Conservation (phyloP, 1,284 basidiomycete species). For the Fomitopsis pinicola region DNA sequence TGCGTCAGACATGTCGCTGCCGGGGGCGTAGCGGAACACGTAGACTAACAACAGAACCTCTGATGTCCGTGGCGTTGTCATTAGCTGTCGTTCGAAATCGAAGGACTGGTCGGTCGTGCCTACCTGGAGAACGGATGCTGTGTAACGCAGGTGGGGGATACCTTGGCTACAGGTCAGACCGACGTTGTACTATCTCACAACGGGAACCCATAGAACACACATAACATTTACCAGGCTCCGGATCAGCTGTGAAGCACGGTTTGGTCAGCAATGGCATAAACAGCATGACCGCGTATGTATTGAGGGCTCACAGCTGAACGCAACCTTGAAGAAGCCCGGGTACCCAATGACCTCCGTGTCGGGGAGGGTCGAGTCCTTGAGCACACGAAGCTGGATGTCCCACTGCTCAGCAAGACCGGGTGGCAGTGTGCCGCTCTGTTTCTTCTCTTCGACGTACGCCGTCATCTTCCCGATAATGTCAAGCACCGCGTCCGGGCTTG, state of each 20-base stretch:
- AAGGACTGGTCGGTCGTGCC: not conserved
- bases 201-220: not conserved
- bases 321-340: conserved; percentile 4
- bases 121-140: conserved; percentile 14
- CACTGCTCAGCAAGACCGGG: conserved; percentile 15
- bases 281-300: too few species aligned
- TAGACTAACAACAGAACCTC: conserved; percentile 8
- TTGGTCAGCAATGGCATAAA: not conserved
- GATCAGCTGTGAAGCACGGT: conserved; percentile 11
- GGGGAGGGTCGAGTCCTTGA: conserved; percentile 6
- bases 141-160: not conserved
- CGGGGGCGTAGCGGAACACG: not conserved
- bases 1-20: not conserved
- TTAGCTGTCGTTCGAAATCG: not conserved
- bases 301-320: conserved; percentile 5
- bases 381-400: conserved; percentile 10
- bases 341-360: conserved; percentile 9
- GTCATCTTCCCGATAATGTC: not conserved
- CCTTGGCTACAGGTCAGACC: not conserved
- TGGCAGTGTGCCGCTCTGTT: conserved; percentile 9
- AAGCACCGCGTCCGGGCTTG: not conserved
- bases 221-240: conserved; percentile 23
- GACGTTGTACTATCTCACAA: not conserved
- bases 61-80: not conserved
- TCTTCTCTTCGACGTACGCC: conserved; percentile 5